Base-by-base conservation (phyloP, 1,139 yeast species). In the Lipomyces yarrowii region DNA sequence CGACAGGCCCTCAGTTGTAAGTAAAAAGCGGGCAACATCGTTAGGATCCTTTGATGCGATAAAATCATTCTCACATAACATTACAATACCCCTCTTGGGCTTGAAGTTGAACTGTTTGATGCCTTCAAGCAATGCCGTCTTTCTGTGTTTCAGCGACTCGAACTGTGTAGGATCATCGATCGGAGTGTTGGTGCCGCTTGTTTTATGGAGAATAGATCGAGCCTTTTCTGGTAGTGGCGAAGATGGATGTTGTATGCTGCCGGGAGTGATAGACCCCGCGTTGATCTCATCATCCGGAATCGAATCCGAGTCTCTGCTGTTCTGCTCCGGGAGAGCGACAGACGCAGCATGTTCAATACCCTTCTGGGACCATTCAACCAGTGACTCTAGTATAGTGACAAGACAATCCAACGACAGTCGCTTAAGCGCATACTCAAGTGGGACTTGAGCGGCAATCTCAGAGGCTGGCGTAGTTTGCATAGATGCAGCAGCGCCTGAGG, bases 311-410 rank as follows among this genome's bases (percentile, higher is more conserved):
- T 67, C 68, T 7, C 56, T 64, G 1, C 56, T 64, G 32, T 58
- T 60, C 32, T 63, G 66, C 52, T 32, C 61, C 18, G 61, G 39
- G 10, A 64, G 67, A 11, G 32, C 5, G 11, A n/a, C 32, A 56
- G 69, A 13, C 30, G 37, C 10, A 30, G 57, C 10, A 37, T 79
- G 76, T 18, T 81, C 79, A 61, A 86, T 77, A 1, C 91, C 93
- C 70, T 89, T 86, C 71, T 91, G 96, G 8, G 97, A 91, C 97
- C 98, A 93, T 1, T 91, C 83, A 73, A 90, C 83, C 59, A 94
- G 81, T 0, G 98, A 91, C 71, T 92, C 82, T 71, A 96, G 81
- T 61, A 92, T 89, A 2, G 94, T 91, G 21, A 93, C 96, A 57
- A 92, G 83, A 69, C 96, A 89, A 64, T 87, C 87, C 66, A 96